Evolutionary conservation across 805 yeast species (phyloP), one percentile per base, ranked within the genome.

Genomic region (Teunomyces stri): DNA sequence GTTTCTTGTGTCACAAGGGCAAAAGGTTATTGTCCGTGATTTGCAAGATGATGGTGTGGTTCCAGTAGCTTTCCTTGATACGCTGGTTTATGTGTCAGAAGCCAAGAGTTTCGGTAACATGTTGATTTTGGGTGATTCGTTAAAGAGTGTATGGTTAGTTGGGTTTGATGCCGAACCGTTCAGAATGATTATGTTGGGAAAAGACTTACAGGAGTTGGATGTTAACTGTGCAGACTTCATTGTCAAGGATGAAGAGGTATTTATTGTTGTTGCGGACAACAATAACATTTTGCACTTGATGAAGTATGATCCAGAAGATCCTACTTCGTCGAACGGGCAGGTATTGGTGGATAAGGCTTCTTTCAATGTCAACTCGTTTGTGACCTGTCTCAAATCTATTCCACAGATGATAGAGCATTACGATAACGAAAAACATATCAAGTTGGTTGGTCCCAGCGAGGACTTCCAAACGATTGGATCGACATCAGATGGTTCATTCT

Each of bases 111-210:
- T 89, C 61, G 91, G 95, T 34, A 89, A 91, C 62, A 68, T 92
- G 57, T 62, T 92, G n/a, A 57, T 90, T 1, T 66, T 90, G 13
- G 96, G 96, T 15, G 99, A 94, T 64, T 72, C 88, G 0, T 74
- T 82, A 65, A 85, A 87, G 55, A 81, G 90, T 54, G 74, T 89
- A 3, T 82, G 90, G 72, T 73, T 94, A 47, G 82, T 84, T 25
- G 97, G 97, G 1, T 91, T 90, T 67, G 96, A 90, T 63, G 92
- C 95, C 2, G 97, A 92, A 58, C 99, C 99, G 0, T 91, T 88
- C 62, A 72, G 97, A 53, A 82, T 92, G 84, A 73, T 89, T 13
- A 65, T 78, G 48, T 64, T 94, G 44, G 91, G 96, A 6, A 87
- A 85, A 60, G 96, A 91, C 61, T 73, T 79, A 16, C 75, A 79